phyloP scores from a whole-genome alignment of 306 rosid species.

The Cucurbita argyrosperma region DNA sequence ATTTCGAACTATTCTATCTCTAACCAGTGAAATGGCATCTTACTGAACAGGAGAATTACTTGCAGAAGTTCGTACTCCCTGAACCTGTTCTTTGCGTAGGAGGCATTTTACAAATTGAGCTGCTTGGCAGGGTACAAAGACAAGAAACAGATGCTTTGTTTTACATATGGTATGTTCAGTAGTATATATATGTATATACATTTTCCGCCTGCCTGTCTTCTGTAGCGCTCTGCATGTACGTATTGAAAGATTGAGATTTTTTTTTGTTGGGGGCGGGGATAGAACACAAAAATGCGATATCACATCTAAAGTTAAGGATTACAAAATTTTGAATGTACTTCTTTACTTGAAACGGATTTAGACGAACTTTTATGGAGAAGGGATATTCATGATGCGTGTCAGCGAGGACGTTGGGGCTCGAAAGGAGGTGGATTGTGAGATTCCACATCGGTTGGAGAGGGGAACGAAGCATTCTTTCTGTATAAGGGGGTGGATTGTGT shows the following conservation, averaged over 20 bases:
- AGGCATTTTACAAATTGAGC: constrained; percentile 79
- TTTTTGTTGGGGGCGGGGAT: neutral
- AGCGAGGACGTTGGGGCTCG: no score
- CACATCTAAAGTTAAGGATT: neutral
- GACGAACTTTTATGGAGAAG: neutral
- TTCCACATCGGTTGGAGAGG: no score
- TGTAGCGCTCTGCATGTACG: neutral
- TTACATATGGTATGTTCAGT: constrained; percentile 61
- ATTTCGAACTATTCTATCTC: neutral
- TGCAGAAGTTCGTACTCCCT: constrained; percentile 76
- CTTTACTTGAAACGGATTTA: neutral
- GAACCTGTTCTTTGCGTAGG: constrained; percentile 90
- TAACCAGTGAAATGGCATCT: constrained; percentile 7
- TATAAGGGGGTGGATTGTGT: no score
- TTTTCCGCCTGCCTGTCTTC: neutral
- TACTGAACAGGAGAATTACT: constrained; percentile 33
- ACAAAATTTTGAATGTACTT: neutral
- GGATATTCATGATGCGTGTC: neutral
- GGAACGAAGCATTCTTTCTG: no score
- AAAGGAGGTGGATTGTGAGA: no score
- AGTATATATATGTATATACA: no score
- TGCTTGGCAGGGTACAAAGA: constrained; percentile 77
- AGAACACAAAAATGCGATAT: neutral
- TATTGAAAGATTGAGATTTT: neutral
- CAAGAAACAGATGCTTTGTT: constrained; percentile 69